These are phyloP conservation scores for Meyerozyma athensensis DNA, from an alignment of 1,139 yeast species.

Conservation along the genomic window DNA sequence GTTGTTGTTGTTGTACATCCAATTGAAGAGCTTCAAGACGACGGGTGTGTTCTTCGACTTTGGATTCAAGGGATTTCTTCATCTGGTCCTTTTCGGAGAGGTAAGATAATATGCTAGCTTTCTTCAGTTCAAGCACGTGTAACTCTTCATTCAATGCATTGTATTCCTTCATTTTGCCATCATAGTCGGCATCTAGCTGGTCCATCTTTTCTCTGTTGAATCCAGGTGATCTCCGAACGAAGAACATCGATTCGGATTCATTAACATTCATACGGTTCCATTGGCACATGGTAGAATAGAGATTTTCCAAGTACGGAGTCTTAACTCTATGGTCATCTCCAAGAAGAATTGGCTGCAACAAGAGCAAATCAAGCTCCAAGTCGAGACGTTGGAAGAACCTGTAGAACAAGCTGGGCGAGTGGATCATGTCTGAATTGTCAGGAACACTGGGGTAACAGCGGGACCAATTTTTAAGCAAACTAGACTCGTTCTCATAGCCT, in stretches of 20 bases:
- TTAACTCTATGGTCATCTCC: conserved; percentile 83
- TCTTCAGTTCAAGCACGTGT: background rate
- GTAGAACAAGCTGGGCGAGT: conserved; percentile 55
- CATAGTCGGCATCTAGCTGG: conserved; percentile 9
- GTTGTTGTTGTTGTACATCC: background rate
- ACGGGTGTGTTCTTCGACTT: background rate
- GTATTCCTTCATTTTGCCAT: conserved; percentile 6
- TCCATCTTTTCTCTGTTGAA: conserved; percentile 5
- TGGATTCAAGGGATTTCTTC: background rate
- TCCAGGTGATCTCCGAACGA: conserved; percentile 20
- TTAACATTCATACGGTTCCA: conserved; percentile 45
- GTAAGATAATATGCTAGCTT: background rate
- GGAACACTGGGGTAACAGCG: conserved; percentile 33
- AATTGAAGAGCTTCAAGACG: background rate
- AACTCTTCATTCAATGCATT: background rate
- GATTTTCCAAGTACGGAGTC: conserved; percentile 85
- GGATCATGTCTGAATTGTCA: conserved; percentile 27
- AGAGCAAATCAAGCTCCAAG: conserved; percentile 64
- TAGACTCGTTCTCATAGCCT: conserved; percentile 60
- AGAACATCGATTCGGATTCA: conserved; percentile 26
- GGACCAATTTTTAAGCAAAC: conserved; percentile 52
- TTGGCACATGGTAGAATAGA: conserved; percentile 77
- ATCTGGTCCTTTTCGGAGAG: background rate
- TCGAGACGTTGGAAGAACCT: conserved; percentile 52
- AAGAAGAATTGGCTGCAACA: conserved; percentile 78